These are phyloP conservation scores for Eutrema yunnanense DNA, from an alignment of 345 rosid genomes.

Conservation along the genomic window DNA sequence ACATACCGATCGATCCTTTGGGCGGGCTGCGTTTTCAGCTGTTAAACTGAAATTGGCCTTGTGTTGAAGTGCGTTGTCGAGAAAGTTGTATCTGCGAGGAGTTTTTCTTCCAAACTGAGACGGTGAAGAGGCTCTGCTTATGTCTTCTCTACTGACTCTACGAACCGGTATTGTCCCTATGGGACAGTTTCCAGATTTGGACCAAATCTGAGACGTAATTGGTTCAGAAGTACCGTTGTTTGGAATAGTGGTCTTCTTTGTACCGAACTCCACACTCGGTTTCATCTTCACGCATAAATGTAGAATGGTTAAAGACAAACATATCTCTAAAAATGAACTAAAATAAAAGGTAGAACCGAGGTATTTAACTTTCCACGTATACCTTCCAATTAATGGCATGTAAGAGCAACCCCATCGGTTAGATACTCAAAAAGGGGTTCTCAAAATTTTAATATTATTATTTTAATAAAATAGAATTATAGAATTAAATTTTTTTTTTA, in stretches of 20 bases:
- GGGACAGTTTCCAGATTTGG: conserved; percentile 42
- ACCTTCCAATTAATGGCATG: too few species aligned
- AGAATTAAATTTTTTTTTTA: too few species aligned
- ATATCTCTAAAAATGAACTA: too few species aligned
- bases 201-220: conserved; percentile 35
- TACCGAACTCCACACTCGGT: conserved; percentile 22
- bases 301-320: not conserved
- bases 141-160: conserved; percentile 33
- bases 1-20: not conserved
- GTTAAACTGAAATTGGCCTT: not conserved
- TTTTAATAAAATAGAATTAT: too few species aligned
- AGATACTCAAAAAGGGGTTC: too few species aligned
- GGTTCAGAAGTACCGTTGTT: conserved; percentile 10
- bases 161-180: conserved; percentile 46
- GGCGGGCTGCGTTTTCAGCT: not conserved
- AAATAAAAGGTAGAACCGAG: not conserved
- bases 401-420: too few species aligned
- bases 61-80: conserved; percentile 1
- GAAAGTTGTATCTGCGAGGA: not conserved
- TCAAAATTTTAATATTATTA: too few species aligned
- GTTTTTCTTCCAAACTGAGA: conserved; percentile 29
- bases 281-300: conserved; percentile 34
- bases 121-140: conserved; percentile 34
- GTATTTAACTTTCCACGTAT: not conserved
- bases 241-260: not conserved